phyloP scores from a whole-genome alignment of 306 rosid genomes.

The Mucuna pruriens region DNA sequence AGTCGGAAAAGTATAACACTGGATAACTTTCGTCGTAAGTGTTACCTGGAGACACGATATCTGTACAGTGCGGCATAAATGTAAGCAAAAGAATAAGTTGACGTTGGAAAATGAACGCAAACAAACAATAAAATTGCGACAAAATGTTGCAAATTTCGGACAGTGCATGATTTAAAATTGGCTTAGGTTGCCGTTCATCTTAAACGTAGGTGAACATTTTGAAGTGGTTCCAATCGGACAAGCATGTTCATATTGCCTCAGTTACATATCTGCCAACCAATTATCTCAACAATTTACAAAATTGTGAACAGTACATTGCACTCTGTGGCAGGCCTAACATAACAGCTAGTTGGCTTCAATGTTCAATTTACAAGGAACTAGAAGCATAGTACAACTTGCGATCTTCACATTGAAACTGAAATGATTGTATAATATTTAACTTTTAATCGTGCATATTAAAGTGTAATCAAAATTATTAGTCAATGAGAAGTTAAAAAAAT shows the following conservation, averaged over 20 bases:
- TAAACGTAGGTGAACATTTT: background rate
- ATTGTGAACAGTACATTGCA: background rate
- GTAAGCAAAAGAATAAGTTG: background rate
- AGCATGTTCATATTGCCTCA: background rate
- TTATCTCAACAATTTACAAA: background rate
- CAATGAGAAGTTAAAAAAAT: conserved; percentile 9
- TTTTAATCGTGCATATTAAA: conserved; percentile 11
- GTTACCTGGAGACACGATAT: background rate
- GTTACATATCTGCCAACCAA: background rate
- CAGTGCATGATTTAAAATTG: too few relatives aligned
- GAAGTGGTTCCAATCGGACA: background rate
- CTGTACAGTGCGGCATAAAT: background rate
- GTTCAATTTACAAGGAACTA: conserved; percentile 6
- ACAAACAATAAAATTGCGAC: background rate
- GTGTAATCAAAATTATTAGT: background rate
- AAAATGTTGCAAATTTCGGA: background rate
- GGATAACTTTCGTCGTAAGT: background rate
- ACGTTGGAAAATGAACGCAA: background rate
- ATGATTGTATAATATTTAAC: conserved; percentile 6
- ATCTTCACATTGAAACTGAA: conserved; percentile 13
- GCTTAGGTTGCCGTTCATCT: too few relatives aligned
- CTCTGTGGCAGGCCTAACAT: background rate
- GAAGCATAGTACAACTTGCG: background rate
- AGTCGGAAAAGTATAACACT: background rate
- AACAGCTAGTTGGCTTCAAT: background rate